Evolutionary conservation across 805 yeast species (phyloP).

Genomic region (Pachysolen tannophilus): DNA sequence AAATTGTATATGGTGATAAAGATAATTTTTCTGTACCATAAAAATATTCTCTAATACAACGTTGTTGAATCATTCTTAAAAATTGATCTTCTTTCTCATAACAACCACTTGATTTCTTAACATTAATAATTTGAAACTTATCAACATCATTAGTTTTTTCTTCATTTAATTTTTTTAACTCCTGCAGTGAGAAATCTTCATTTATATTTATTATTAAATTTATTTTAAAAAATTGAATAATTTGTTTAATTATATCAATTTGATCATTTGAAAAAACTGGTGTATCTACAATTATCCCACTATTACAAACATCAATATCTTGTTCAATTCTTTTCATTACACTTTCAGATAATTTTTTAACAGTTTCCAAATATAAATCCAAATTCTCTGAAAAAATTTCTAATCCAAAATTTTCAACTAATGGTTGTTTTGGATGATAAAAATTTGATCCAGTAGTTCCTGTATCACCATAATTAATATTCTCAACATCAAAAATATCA

Average conservation of each 20-base stretch:
- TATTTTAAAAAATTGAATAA: conserved; percentile 51
- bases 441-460: conserved; percentile 67
- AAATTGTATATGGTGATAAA: conserved; percentile 80
- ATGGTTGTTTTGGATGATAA: conserved; percentile 82
- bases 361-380: conserved; percentile 41
- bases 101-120: conserved; percentile 70
- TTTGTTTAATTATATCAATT: conserved; percentile 41
- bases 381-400: conserved; percentile 50
- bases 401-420: conserved; percentile 75
- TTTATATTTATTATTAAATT: conserved; percentile 65
- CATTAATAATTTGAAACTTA: conserved; percentile 49
- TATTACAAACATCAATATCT: conserved; percentile 33
- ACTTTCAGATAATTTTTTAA: conserved; percentile 31
- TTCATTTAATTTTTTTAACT: conserved; percentile 39
- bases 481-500: conserved; percentile 71
- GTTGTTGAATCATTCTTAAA: conserved; percentile 64
- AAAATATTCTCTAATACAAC: conserved; percentile 77
- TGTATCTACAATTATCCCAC: conserved; percentile 70
- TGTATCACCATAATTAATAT: conserved; percentile 66
- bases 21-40: conserved; percentile 65
- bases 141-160: conserved; percentile 20
- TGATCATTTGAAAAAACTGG: conserved; percentile 51
- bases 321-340: conserved; percentile 38
- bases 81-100: conserved; percentile 66
- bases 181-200: conserved; percentile 62